These are phyloP conservation scores for Stevia rebaudiana DNA, from an alignment of 140 eudicot species.

Conservation along the genomic window DNA sequence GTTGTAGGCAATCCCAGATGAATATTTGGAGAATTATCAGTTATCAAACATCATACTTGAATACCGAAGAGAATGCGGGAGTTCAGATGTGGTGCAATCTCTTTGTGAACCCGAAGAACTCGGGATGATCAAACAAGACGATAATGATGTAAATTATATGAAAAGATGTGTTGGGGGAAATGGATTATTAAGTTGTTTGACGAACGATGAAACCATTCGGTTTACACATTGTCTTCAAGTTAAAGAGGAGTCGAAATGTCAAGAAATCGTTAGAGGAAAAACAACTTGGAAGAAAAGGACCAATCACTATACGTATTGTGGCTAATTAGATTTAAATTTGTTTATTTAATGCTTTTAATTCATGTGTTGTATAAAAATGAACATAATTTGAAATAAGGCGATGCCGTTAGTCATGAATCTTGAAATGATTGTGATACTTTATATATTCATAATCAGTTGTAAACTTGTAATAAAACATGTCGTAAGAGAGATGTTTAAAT, in stretches of 20 bases:
- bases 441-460: slow-evolving; percentile 13
- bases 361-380: slow-evolving; percentile 19
- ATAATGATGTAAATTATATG: slow-evolving; percentile 14
- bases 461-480: slow-evolving; percentile 8
- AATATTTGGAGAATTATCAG: slow-evolving; percentile 58
- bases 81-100: slow-evolving; percentile 63
- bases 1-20: slow-evolving; percentile 53
- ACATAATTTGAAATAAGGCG: slow-evolving; percentile 12
- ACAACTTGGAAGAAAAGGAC: slow-evolving; percentile 63
- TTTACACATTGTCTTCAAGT: slow-evolving; percentile 63
- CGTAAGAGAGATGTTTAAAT: not conserved
- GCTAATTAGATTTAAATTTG: slow-evolving; percentile 15
- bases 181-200: slow-evolving; percentile 35
- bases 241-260: slow-evolving; percentile 47
- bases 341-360: slow-evolving; percentile 11
- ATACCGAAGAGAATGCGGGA: slow-evolving; percentile 80
- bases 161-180: slow-evolving; percentile 31
- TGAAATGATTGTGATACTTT: slow-evolving; percentile 13
- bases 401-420: not conserved
- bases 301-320: slow-evolving; percentile 22
- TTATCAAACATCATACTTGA: slow-evolving; percentile 50
- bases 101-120: slow-evolving; percentile 55
- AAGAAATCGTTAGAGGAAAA: slow-evolving; percentile 75
- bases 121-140: slow-evolving; percentile 34
- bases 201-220: slow-evolving; percentile 30